A percentile compares a stretch with the other conserved stretches of the same genome.
phyloP scores from a whole-genome alignment of 352 stramenopile genomes.

The Globisporangium cystogenes region DNA sequence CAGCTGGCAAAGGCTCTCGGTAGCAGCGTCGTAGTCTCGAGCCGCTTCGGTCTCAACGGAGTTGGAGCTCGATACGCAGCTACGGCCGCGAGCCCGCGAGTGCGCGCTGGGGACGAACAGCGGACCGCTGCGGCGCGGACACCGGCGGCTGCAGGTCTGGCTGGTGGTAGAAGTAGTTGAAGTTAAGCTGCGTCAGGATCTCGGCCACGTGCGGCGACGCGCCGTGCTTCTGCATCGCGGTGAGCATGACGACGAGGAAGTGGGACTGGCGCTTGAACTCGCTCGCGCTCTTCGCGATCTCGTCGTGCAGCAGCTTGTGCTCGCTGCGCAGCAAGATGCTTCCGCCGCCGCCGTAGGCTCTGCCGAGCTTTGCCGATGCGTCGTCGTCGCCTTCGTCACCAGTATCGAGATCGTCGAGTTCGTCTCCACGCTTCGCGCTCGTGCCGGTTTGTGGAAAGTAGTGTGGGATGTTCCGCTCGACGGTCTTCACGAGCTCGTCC shows the following conservation, averaged over 20 bases:
- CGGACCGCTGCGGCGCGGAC: background rate
- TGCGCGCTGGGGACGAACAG: background rate
- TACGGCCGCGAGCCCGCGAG: background rate
- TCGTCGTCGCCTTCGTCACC: background rate
- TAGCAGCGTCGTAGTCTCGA: too few species aligned
- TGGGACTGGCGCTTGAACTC: slow-evolving; percentile 65
- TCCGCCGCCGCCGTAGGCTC: background rate
- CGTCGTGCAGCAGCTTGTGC: slow-evolving; percentile 18
- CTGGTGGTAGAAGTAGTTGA: slow-evolving; percentile 63
- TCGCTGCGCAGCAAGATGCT: slow-evolving; percentile 8
- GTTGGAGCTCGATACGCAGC: too few species aligned
- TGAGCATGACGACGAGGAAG: slow-evolving; percentile 68
- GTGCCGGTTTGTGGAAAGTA: slow-evolving; percentile 23
- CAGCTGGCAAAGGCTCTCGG: too few species aligned
- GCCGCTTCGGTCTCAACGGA: too few species aligned
- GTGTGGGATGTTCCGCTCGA: slow-evolving; percentile 37
- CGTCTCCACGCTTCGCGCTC: background rate
- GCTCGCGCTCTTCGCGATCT: slow-evolving; percentile 30
- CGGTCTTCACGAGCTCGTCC: slow-evolving; percentile 37
- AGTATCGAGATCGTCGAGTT: slow-evolving; percentile 1
- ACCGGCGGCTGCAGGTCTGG: slow-evolving; percentile 16
- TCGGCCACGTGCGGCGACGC: slow-evolving; percentile 63
- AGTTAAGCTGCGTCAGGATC: slow-evolving; percentile 69
- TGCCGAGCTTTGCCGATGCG: background rate
- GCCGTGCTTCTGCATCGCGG: slow-evolving; percentile 65